Base-by-base conservation (phyloP, 768 basidiomycete genomes). In the Mycena venus region DNA sequence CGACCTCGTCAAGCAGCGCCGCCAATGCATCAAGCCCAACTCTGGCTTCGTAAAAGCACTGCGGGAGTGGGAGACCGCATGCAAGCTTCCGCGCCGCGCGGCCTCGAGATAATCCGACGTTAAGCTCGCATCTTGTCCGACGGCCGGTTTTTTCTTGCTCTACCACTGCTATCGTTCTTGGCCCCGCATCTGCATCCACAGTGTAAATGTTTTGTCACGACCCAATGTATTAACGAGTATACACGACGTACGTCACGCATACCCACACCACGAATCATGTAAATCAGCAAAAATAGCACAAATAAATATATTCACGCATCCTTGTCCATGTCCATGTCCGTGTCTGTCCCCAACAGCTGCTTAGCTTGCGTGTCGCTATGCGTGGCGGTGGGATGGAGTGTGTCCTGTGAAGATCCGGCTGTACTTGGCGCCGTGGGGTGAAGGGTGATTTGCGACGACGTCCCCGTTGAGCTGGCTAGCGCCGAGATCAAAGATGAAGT, bases 11-110 rank as follows among this genome's bases (percentile, higher is more conserved):
- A 85, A 84, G 75, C 80, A 83, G 58, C 84, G 85, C 49, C 83
- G 89, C 27, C 84, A 85, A 14, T 90, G 89, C 74, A 84, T 89
- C 75, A 87, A 87, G 74, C 89, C 89, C 12, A 90, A 90, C 71
- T 81, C 87, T 29, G 89, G 89, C 3, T 90, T 90, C 75, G 86
- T 89, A 9, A 72, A 78, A 0, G 81, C 81, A 0, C 81, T 85
- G 21, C 79, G 83, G 4, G 81, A 81, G n/a, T 85, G 85, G 85
- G 85, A 85, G 53, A 59, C n/a, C 10, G 44, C 36, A 5, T 76
- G 75, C 65, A 56, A 25, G 19, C 42, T 42, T 17, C 3, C 7
- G 4, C 25, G 19, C 15, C 34, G n/a, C 8, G 1, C 49, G 12
- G 15, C 32, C 38, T 42, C 51, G n/a, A 27, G 49, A 36, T 55